Percentiles rank a stretch among this genome's conserved stretches.
Conservation (phyloP, 2,329 filamentous ascomycete genomes). For the Dactylellina parvicollis region DNA sequence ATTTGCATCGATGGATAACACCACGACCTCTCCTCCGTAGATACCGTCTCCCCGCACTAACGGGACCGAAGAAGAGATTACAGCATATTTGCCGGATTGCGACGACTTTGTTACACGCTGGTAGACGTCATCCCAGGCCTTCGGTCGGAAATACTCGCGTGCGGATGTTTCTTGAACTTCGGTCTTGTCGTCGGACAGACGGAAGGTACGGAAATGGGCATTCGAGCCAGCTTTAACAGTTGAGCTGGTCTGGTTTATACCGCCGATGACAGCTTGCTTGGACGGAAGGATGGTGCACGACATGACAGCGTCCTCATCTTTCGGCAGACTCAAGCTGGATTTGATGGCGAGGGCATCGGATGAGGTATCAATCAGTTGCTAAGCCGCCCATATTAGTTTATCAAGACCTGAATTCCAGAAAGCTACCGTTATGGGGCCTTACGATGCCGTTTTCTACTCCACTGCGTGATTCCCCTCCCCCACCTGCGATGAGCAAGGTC, state of each 20-base stretch:
- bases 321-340: constrained; percentile 55
- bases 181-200: constrained; percentile 42
- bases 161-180: constrained; percentile 54
- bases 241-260: constrained; percentile 55
- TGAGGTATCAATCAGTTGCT: constrained; percentile 48
- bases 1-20: constrained; percentile 44
- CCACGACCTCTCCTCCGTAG: constrained; percentile 44
- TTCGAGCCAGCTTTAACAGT: constrained; percentile 53
- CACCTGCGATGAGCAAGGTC: constrained; percentile 57
- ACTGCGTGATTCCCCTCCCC: constrained; percentile 57
- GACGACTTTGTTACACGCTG: constrained; percentile 48
- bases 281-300: constrained; percentile 54
- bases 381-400: background rate
- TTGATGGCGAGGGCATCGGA: constrained; percentile 36
- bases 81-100: constrained; percentile 50
- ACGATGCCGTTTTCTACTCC: constrained; percentile 58
- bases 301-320: constrained; percentile 58
- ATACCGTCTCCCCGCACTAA: constrained; percentile 48
- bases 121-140: constrained; percentile 50
- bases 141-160: constrained; percentile 46
- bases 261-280: constrained; percentile 53
- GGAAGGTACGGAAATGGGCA: constrained; percentile 57
- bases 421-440: constrained; percentile 7
- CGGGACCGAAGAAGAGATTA: constrained; percentile 50
- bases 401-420: background rate